Percentiles rank a stretch among this genome's conserved stretches.
Conservation (phyloP, 257 asterid species). For the Nicotiana knightiana region DNA sequence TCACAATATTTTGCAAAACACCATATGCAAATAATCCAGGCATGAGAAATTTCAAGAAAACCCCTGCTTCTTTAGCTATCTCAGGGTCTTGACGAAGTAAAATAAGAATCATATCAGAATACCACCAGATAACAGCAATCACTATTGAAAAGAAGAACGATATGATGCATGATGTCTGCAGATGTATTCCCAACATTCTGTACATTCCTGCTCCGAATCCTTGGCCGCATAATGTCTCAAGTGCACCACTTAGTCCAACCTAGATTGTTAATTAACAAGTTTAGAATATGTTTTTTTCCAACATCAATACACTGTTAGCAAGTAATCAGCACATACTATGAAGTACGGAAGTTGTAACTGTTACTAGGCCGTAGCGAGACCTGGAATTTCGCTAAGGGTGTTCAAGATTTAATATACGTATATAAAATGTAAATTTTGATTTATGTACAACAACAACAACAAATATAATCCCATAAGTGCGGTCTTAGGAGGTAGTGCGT, state of each 20-base stretch:
- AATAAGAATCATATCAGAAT: constrained; percentile 30
- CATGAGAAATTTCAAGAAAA: constrained; percentile 53
- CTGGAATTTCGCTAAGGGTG: too few species aligned
- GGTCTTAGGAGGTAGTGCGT: too few species aligned
- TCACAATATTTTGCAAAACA: constrained; percentile 44
- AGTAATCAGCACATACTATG: background rate
- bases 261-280: background rate
- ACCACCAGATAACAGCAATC: constrained; percentile 57
- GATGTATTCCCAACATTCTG: constrained; percentile 46
- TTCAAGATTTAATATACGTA: too few species aligned
- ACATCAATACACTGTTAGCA: too few species aligned
- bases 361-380: background rate
- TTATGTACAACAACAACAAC: background rate
- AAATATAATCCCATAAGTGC: too few species aligned
- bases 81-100: constrained; percentile 50
- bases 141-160: constrained; percentile 26
- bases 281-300: too few species aligned
- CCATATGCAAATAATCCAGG: constrained; percentile 70
- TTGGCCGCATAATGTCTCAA: constrained; percentile 77
- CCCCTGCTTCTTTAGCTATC: constrained; percentile 42
- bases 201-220: constrained; percentile 54
- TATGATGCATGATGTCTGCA: constrained; percentile 63
- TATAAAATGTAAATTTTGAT: too few species aligned
- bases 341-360: background rate
- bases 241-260: constrained; percentile 73